These are phyloP conservation scores for Clavariopsis aquatica DNA, from an alignment of 495 filamentous ascomycete genomes.

Conservation along the genomic window DNA sequence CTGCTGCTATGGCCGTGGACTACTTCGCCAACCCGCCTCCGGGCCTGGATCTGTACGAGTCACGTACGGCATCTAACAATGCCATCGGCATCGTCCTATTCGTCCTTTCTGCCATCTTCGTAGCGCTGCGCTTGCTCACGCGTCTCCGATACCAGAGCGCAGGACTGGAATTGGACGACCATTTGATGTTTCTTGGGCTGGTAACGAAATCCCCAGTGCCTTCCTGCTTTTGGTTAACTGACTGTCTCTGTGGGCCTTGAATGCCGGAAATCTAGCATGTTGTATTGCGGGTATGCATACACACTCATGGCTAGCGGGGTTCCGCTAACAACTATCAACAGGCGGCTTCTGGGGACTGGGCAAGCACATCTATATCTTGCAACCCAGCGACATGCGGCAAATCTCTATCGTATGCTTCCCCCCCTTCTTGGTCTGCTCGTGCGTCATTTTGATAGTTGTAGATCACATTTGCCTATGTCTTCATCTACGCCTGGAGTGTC, in stretches of 20 bases:
- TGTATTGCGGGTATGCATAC: constrained; percentile 15
- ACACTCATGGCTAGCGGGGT: not conserved
- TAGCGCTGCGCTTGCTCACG: constrained; percentile 9
- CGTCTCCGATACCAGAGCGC: constrained; percentile 9
- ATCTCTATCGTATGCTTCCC: constrained; percentile 2
- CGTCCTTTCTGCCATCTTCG: constrained; percentile 10
- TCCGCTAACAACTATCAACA: not conserved
- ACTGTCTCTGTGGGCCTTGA: not conserved
- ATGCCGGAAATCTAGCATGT: constrained; percentile 16
- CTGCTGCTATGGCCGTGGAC: not conserved
- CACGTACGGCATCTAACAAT: constrained; percentile 11
- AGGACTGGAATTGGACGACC: constrained; percentile 2
- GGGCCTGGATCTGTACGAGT: constrained; percentile 12
- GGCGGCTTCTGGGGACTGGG: constrained; percentile 17
- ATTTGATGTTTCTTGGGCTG: constrained; percentile 13
- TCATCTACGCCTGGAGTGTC: constrained; percentile 17
- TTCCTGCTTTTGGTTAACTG: no score
- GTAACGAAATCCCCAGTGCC: not conserved
- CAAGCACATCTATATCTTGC: constrained; percentile 10
- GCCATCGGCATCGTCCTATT: constrained; percentile 16
- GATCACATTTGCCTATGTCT: constrained; percentile 20
- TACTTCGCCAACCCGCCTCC: constrained; percentile 14
- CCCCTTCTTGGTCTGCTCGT: not conserved
- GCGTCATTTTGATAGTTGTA: not conserved
- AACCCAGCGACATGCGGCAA: constrained; percentile 10